Evolutionary conservation across 2,329 filamentous ascomycete genomes (phyloP).

Genomic region (Aureobasidium sp.): DNA sequence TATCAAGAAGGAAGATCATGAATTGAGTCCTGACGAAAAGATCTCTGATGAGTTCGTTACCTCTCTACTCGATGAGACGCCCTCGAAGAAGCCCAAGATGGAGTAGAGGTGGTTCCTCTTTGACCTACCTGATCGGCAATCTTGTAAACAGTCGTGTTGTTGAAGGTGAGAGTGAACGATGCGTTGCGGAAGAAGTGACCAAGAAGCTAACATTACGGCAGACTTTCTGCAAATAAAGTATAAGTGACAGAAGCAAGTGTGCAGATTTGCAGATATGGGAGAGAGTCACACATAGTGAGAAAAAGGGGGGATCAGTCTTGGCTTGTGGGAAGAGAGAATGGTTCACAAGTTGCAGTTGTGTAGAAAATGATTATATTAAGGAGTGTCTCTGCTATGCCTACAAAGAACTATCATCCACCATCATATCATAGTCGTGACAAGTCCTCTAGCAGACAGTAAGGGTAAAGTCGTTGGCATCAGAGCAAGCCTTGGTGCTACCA

Average conservation of each 20-base stretch:
- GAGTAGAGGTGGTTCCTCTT: neutral
- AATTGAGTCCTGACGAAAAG: neutral
- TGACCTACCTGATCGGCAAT: neutral
- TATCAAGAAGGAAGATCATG: neutral
- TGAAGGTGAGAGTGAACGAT: neutral
- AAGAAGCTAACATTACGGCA: neutral
- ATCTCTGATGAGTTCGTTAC: no score
- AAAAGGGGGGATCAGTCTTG: no score
- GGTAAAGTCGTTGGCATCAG: conserved; percentile 10
- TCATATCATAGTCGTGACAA: neutral
- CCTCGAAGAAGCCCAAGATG: neutral
- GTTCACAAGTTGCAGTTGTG: no score
- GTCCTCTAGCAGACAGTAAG: conserved; percentile 13
- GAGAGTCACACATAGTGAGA: no score
- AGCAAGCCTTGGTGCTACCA: conserved; percentile 16
- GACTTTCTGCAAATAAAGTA: neutral
- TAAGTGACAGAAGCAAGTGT: no score
- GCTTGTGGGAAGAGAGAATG: no score
- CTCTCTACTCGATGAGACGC: neutral
- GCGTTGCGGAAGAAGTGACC: neutral
- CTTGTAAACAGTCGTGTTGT: neutral
- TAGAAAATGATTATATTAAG: neutral
- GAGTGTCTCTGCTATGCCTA: neutral
- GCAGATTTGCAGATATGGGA: no score
- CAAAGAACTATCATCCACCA: neutral